Conservation (phyloP, 2,329 filamentous ascomycete species). For the Colletotrichum higginsianum region DNA sequence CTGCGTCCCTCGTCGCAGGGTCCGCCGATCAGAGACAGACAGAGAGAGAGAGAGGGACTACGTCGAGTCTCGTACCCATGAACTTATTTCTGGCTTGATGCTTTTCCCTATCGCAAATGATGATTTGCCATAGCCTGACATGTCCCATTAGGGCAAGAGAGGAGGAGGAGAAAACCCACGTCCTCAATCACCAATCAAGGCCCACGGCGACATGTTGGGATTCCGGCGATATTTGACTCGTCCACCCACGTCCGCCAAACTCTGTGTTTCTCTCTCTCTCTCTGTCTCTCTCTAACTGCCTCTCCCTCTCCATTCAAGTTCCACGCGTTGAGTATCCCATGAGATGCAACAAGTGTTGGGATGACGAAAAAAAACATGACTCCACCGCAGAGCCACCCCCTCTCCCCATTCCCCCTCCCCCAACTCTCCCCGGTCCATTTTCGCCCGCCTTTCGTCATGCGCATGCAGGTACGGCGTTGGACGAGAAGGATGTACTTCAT, state of each 20-base stretch:
- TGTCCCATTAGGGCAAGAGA: no score
- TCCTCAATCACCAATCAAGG: conserved; percentile 10
- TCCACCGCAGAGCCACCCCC: conserved; percentile 1
- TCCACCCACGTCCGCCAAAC: neutral
- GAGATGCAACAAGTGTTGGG: conserved; percentile 23
- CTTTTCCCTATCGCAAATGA: no score
- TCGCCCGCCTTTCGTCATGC: conserved; percentile 28
- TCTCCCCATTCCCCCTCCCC: neutral
- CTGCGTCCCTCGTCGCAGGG: neutral
- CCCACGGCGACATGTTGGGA: no score
- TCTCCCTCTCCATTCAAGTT: neutral
- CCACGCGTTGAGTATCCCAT: neutral
- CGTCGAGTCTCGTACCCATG: no score
- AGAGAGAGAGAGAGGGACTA: neutral
- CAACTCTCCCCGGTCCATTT: neutral
- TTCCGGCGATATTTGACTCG: no score
- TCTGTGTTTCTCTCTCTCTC: neutral
- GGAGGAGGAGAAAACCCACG: conserved; percentile 12
- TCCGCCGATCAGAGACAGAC: neutral
- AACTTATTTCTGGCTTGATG: no score
- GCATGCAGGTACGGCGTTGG: conserved; percentile 36
- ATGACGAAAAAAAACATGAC: conserved; percentile 27
- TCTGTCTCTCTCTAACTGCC: neutral
- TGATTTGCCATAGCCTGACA: no score
- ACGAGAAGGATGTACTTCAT: conserved; percentile 39